phyloP scores from a whole-genome alignment of 768 basidiomycete species.

The Lactarius quietus region DNA sequence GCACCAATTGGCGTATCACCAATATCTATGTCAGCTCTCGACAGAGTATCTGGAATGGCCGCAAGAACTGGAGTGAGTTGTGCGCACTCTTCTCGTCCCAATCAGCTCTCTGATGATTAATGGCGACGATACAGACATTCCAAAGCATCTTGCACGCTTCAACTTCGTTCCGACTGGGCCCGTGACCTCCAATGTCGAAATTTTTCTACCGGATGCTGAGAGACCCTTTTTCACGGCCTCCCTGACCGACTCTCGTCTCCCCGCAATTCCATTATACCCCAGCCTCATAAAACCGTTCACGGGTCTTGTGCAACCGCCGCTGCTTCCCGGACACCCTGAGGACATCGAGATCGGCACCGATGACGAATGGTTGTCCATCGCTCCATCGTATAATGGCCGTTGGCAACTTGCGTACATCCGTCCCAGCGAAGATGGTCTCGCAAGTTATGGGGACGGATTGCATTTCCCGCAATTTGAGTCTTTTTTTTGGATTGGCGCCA shows the following conservation, averaged over 20 bases:
- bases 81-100: background rate
- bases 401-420: conserved; percentile 16
- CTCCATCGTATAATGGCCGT: conserved; percentile 14
- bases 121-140: conserved; percentile 8
- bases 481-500: conserved; percentile 15
- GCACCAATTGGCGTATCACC: conserved; percentile 7
- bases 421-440: background rate
- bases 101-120: background rate
- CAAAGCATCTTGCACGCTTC: conserved; percentile 22
- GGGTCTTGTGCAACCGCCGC: conserved; percentile 15
- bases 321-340: background rate
- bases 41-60: conserved; percentile 18
- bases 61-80: conserved; percentile 20
- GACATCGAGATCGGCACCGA: background rate
- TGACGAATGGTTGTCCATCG: conserved; percentile 14
- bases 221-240: conserved; percentile 21
- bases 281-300: background rate
- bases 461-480: conserved; percentile 5
- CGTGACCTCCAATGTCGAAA: background rate
- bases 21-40: conserved; percentile 20
- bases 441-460: conserved; percentile 19
- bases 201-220: conserved; percentile 4
- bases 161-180: background rate
- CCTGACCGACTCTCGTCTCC: conserved; percentile 17
- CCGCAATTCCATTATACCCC: conserved; percentile 10